These are phyloP conservation scores for Boechera stricta DNA, from an alignment of 345 rosid species.

Conservation along the genomic window DNA sequence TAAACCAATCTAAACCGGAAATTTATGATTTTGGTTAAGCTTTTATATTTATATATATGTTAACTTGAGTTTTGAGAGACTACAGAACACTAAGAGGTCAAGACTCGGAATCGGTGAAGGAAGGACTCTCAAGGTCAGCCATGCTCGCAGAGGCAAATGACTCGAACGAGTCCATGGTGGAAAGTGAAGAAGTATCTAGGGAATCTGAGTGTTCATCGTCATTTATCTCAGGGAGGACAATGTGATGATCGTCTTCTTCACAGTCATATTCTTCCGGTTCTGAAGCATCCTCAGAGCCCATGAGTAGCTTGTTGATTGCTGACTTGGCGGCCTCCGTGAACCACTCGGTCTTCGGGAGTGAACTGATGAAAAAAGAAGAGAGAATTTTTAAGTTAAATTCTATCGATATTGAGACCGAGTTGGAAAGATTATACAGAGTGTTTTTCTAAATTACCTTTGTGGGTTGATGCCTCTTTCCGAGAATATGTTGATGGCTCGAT, in stretches of 20 bases:
- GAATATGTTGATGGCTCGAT: slow-evolving; percentile 82
- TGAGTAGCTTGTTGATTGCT: slow-evolving; percentile 79
- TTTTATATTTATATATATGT: neutral
- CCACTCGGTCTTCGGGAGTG: slow-evolving; percentile 88
- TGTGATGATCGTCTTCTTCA: slow-evolving; percentile 63
- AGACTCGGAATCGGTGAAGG: slow-evolving; percentile 66
- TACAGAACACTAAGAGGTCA: slow-evolving; percentile 37
- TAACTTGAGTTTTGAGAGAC: neutral
- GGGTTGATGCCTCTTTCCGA: slow-evolving; percentile 82
- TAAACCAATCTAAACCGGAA: slow-evolving; percentile 25
- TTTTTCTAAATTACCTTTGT: slow-evolving; percentile 60
- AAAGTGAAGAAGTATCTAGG: slow-evolving; percentile 71
- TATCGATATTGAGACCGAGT: neutral
- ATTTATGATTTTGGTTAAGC: neutral
- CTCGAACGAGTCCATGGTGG: slow-evolving; percentile 63
- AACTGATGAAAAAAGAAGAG: slow-evolving; percentile 47
- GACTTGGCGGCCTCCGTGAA: slow-evolving; percentile 90
- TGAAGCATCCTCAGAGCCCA: slow-evolving; percentile 73
- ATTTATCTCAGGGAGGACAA: slow-evolving; percentile 47
- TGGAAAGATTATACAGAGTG: neutral
- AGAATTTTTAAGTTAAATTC: neutral
- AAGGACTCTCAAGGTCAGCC: slow-evolving; percentile 92
- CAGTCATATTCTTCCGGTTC: slow-evolving; percentile 40
- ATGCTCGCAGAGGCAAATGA: slow-evolving; percentile 95
- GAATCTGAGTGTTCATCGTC: slow-evolving; percentile 57